Conservation (phyloP, 371 early-diverging fungal genomes). For the Mortierella polycephala region DNA sequence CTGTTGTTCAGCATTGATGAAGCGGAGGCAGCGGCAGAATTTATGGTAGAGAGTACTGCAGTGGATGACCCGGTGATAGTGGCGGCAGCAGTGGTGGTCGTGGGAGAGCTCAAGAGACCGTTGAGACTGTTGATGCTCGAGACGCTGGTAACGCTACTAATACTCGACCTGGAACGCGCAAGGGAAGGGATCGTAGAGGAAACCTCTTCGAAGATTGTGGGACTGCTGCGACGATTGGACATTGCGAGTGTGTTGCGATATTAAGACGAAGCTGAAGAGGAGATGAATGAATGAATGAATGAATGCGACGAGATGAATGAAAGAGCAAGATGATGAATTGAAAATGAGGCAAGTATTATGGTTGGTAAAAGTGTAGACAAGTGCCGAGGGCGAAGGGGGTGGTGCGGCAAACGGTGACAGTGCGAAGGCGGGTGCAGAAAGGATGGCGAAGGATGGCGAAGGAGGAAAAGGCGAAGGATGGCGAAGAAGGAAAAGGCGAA, state of each 20-base stretch:
- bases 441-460: not conserved
- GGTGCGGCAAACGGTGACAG: too few species aligned
- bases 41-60: slow-evolving; percentile 16
- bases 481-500: not conserved
- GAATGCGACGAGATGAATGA: slow-evolving; percentile 7
- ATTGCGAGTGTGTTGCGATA: not conserved
- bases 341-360: not conserved
- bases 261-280: not conserved
- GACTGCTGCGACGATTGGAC: slow-evolving; percentile 31
- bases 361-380: too few species aligned
- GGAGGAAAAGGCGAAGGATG: not conserved
- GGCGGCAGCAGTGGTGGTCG: slow-evolving; percentile 34
- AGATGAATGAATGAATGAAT: slow-evolving; percentile 1
- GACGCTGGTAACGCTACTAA: slow-evolving; percentile 29
- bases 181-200: not conserved
- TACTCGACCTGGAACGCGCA: slow-evolving; percentile 22
- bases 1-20: not conserved
- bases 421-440: too few species aligned
- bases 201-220: slow-evolving; percentile 30
- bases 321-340: not conserved
- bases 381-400: too few species aligned
- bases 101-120: slow-evolving; percentile 20
- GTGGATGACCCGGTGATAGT: slow-evolving; percentile 25
- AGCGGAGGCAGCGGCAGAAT: slow-evolving; percentile 2
- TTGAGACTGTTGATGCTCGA: slow-evolving; percentile 30